Evolutionary conservation across 768 basidiomycete genomes (phyloP), one percentile per base, ranked within the genome.

Genomic region (Mycena olivaceomarginata): DNA sequence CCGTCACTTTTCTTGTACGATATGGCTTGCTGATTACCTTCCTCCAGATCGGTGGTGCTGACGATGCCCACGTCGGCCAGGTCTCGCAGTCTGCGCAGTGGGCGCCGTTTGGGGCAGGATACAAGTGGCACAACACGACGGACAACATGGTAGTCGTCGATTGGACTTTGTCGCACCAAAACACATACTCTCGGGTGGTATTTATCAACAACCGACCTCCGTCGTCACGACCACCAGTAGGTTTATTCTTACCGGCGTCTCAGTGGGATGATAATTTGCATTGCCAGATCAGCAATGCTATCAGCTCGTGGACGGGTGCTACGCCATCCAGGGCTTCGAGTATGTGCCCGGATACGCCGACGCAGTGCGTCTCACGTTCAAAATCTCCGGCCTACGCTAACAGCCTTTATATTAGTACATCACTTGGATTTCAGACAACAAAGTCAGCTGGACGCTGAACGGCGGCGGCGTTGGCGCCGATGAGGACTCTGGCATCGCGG

Each of bases 391-490:
- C 8, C 18, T 82, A 76, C 82, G 1, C 86, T 85, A 39, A 51
- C n/a, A 63, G 67, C 8, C 11, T 25, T 37, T n/a, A 20, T 11
- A 3, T 18, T 10, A 63, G 70, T 65, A 72, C 40, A 72, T 95
- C 74, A 91, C 92, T n/a, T 95, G 94, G 94, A 89, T 95, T 67
- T 92, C 88, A 80, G 85, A 93, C 65, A 88, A 84, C 75, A 86
- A 89, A 65, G 10, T 59, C 5, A 87, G 90, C 9, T 94, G 93
- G 94, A 93, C 92, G 6, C 73, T 94, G 60, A 84, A 86, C 66
- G 86, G 85, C 5, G 84, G 82, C 1, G 91, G 90, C 11, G 73
- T 95, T 57, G 92, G 82, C 1, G 82, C 90, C 0, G 92, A 96
- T 83, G 65, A 87, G 2, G 79, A 80, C 31, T 88, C 89, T 0